Evolutionary conservation across 2,329 filamentous ascomycete species (phyloP).

Genomic region (Aureobasidium sp.): DNA sequence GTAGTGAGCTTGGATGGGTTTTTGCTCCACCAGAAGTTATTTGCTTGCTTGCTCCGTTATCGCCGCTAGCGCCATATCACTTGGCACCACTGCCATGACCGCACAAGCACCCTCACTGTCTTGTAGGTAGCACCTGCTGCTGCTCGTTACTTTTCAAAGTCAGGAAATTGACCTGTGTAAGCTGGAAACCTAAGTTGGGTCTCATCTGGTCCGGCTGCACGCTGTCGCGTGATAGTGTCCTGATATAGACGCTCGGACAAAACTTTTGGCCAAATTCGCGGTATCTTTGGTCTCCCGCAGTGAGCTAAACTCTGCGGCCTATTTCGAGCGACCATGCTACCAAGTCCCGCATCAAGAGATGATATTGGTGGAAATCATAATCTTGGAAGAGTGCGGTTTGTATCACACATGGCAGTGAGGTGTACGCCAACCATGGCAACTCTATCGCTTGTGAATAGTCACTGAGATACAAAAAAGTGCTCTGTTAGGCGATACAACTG

Average conservation of each 20-base stretch:
- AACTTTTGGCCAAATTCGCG: not conserved
- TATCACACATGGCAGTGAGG: not conserved
- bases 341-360: not conserved
- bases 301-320: not conserved
- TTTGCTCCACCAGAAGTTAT: constrained; percentile 1
- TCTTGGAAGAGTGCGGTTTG: no score
- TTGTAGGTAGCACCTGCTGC: not conserved
- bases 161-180: not conserved
- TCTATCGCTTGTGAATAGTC: no score
- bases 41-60: not conserved
- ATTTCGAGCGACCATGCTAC: not conserved
- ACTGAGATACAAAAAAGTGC: no score
- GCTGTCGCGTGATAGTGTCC: not conserved
- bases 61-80: not conserved
- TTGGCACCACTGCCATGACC: not conserved
- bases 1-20: not conserved
- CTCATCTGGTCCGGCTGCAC: not conserved
- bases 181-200: not conserved
- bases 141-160: no score
- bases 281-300: not conserved
- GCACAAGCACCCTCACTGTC: no score
- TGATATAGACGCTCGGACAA: not conserved
- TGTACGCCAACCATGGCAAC: not conserved
- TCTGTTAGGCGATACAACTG: not conserved
- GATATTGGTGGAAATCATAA: not conserved